A percentile compares a stretch with the other conserved stretches of the same genome.
phyloP scores from a whole-genome alignment of 495 filamentous ascomycete genomes.

The Neurospora tetraspora region DNA sequence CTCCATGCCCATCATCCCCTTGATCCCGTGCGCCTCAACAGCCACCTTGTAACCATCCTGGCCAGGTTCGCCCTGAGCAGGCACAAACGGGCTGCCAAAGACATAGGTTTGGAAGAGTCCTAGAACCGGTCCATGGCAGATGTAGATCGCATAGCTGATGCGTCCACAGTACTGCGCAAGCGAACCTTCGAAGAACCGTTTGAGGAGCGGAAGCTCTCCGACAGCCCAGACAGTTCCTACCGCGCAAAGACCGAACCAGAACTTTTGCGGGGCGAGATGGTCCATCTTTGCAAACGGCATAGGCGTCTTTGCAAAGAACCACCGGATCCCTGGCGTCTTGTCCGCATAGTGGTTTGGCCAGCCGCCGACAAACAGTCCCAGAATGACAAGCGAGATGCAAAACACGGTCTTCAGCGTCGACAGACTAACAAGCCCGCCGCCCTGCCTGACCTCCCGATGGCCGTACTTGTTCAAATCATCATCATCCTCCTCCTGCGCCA shows the following conservation, averaged over 20 bases:
- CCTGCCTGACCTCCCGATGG: background rate
- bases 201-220: conserved; percentile 40
- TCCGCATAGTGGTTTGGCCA: conserved; percentile 34
- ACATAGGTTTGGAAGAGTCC: conserved; percentile 38
- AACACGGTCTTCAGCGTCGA: conserved; percentile 8
- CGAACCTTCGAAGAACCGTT: conserved; percentile 42
- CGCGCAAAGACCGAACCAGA: conserved; percentile 49
- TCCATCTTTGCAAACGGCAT: conserved; percentile 22
- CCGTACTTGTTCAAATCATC: background rate
- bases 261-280: conserved; percentile 28
- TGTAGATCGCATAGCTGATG: conserved; percentile 52
- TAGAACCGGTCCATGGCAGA: conserved; percentile 50
- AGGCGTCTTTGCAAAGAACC: conserved; percentile 24
- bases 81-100: conserved; percentile 20
- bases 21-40: conserved; percentile 30
- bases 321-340: conserved; percentile 26
- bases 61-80: conserved; percentile 13
- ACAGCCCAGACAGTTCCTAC: conserved; percentile 45
- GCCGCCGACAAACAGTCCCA: conserved; percentile 32
- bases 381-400: conserved; percentile 19
- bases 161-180: conserved; percentile 54
- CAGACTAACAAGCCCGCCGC: background rate
- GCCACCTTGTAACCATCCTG: conserved; percentile 16
- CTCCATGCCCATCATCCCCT: conserved; percentile 42
- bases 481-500: conserved; percentile 1